Evolutionary conservation across 2,329 filamentous ascomycete species (phyloP), one percentile per base, ranked within the genome.

Genomic region (Phaeosphaeria sp.): DNA sequence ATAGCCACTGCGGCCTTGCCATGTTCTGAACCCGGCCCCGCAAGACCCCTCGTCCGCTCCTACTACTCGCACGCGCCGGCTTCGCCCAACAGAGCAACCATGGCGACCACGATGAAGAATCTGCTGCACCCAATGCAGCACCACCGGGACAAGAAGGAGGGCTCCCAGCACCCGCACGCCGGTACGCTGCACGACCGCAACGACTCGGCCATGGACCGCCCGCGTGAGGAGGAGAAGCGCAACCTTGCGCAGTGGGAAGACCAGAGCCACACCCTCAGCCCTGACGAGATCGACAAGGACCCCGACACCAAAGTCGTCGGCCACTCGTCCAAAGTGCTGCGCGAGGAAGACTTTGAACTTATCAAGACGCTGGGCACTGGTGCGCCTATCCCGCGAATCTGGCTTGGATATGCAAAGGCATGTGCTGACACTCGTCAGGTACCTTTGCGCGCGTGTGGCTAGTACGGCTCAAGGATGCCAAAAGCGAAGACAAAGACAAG

Each of bases 361-460:
- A 83, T 93, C 64, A 88, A 90, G 75, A 93, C 91, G 13, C 80
- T 94, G 62, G 91, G 89, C 62, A 93, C 90, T 42, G 90, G 89
- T 89, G 79, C 66, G 80, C 63, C 54, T 46, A 11, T 11, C 11
- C 23, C 17, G 18, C 6, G 5, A 20, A 20, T 25, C 18, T 22
- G 23, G 18, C 18, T 33, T 20, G 21, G 36, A 39, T 13, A 15
- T n/a, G 36, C 36, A 39, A 39, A 5, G 33, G 20, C n/a, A 20
- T 15, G 11, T 56, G 64, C 68, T 73, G 65, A 74, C 67, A 39
- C 30, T 46, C 9, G 49, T 57, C 73, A 89, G 89, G 90, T 63
- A 93, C 90, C 13, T 95, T 95, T 80, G 91, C 91, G 64, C 85
- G 91, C 63, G 91, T 95, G 46, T 93, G 90, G 82, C 86, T 94